phyloP scores from a whole-genome alignment of 148 eudicot species.

The Camellia lanceoleosa region DNA sequence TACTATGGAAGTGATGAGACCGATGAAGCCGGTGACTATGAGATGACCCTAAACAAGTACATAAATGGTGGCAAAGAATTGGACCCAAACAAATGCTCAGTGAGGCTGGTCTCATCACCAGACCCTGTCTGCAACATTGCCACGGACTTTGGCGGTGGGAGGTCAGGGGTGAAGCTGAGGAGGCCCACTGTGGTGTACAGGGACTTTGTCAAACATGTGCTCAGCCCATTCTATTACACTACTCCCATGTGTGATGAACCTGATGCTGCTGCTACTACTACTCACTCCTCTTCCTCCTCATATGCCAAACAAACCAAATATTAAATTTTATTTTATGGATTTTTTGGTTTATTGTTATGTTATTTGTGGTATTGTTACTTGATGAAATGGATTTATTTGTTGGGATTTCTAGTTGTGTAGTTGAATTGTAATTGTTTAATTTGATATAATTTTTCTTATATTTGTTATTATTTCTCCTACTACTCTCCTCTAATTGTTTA shows the following conservation, averaged over 20 bases:
- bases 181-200: slow-evolving; percentile 53
- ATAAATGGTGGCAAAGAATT: slow-evolving; percentile 38
- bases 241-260: slow-evolving; percentile 71
- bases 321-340: background rate
- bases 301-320: slow-evolving; percentile 18
- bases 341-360: slow-evolving; percentile 12
- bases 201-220: slow-evolving; percentile 44
- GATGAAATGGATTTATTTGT: no score
- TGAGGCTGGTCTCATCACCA: slow-evolving; percentile 67
- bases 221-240: slow-evolving; percentile 70
- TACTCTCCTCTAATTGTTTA: no score
- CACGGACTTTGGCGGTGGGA: slow-evolving; percentile 57
- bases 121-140: slow-evolving; percentile 58
- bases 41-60: slow-evolving; percentile 36
- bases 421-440: no score
- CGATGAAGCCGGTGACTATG: slow-evolving; percentile 53
- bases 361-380: no score
- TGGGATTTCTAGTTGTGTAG: no score
- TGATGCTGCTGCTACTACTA: slow-evolving; percentile 1
- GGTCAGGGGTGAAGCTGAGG: slow-evolving; percentile 51
- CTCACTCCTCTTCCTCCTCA: background rate
- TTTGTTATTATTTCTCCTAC: no score
- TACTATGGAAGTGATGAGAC: slow-evolving; percentile 66
- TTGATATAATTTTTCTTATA: no score
- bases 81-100: slow-evolving; percentile 46